Evolutionary conservation across 2,329 filamentous ascomycete species (phyloP).

Genomic region (Neonectria ditissima): DNA sequence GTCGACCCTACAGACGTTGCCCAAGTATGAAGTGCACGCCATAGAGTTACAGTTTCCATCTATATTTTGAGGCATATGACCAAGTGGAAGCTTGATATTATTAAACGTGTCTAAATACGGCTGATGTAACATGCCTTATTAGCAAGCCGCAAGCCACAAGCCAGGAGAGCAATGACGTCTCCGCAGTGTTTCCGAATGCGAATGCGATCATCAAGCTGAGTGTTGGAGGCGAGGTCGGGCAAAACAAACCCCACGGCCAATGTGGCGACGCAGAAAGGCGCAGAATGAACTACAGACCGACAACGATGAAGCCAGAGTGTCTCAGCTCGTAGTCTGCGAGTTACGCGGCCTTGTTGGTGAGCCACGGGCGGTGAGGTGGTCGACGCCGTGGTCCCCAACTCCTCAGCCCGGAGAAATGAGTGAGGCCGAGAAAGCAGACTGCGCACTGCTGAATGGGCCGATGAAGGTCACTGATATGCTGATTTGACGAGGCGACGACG

Average conservation of each 20-base stretch:
- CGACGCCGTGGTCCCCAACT: constrained; percentile 6
- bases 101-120: neutral
- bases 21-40: neutral
- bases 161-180: neutral
- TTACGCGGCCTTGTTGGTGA: neutral
- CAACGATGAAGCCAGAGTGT: neutral
- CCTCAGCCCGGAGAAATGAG: constrained; percentile 5
- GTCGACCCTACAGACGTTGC: neutral
- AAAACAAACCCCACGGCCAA: neutral
- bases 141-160: neutral
- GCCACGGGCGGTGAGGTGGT: neutral
- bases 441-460: constrained; percentile 31
- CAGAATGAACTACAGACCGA: neutral
- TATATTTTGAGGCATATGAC: neutral
- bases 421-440: constrained; percentile 27
- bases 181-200: neutral
- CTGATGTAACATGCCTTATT: neutral
- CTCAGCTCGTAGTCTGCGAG: neutral
- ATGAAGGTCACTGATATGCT: constrained; percentile 16
- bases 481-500: constrained; percentile 15
- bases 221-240: neutral
- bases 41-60: neutral
- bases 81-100: neutral
- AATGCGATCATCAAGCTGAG: neutral
- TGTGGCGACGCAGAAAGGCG: neutral